Evolutionary conservation across 768 basidiomycete genomes (phyloP).

Genomic region (Tubosaeta sp.): DNA sequence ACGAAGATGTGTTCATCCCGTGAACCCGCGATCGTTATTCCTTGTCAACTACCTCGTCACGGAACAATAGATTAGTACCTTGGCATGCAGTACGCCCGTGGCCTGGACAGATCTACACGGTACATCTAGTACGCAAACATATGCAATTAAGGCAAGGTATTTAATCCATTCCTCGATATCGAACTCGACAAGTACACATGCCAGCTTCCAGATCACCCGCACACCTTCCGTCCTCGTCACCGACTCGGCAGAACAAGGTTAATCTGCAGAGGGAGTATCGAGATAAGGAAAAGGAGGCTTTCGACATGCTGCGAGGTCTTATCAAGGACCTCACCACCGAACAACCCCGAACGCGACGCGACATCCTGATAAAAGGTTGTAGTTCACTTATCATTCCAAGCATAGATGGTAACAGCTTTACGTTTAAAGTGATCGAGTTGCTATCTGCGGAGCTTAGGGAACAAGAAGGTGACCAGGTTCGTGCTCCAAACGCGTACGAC

Average conservation of each 20-base stretch:
- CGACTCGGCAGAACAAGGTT: constrained; percentile 12
- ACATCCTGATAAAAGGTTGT: constrained; percentile 18
- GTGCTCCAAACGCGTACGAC: neutral
- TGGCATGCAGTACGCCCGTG: no score
- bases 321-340: constrained; percentile 13
- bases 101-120: no score
- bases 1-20: neutral
- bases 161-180: no score
- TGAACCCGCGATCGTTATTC: neutral
- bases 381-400: neutral
- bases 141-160: neutral
- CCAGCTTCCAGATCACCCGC: no score
- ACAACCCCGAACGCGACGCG: constrained; percentile 14
- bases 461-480: neutral
- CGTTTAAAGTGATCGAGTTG: constrained; percentile 8
- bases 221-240: neutral
- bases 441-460: neutral
- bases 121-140: no score
- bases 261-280: constrained; percentile 19
- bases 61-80: no score
- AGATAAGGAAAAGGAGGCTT: constrained; percentile 18
- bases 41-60: no score
- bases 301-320: constrained; percentile 13
- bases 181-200: no score
- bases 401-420: neutral